Base-by-base conservation (phyloP, 805 yeast genomes). In the Metschnikowia borealis region DNA sequence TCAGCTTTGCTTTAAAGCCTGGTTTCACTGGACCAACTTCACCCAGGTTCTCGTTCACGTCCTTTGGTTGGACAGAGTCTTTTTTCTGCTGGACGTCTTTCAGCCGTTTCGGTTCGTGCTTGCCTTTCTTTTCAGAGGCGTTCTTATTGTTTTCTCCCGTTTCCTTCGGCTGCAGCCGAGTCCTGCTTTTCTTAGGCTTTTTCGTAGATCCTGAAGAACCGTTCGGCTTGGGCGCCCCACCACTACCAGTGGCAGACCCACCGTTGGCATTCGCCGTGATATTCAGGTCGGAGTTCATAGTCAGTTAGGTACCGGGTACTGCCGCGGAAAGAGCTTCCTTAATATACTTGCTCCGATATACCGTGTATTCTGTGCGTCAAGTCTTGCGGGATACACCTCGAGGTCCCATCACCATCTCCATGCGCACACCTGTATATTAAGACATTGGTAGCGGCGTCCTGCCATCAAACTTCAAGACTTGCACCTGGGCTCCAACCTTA, bases 351-450 rank as follows among this genome's bases (percentile, higher is more conserved):
- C 6, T 23, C 18, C 32, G 18, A 13, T 18, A 38, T 7, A 38
- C 29, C 18, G 32, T n/a, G 18, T 29, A 11, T 26, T 26, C 21
- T 39, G 34, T 39, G 43, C 34, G 43, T 26, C 20, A 8, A 26
- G 32, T 23, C 31, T 21, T 23, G 41, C 31, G 7, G 10, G 14
- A 21, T 23, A 21, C 32, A 23, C 41, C 41, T 23, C 31, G 18
- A 14, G 13, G 18, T 31, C n/a, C n/a, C 44, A 41, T 41, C 36
- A 32, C 20, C 34, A 42, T 42, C 45, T 20, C 29, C 18, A 42
- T 34, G 45, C 45, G 45, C 45, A 42, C 45, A 33, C 45, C 45
- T 42, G 45, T 33, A 42, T 33, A 42, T 20, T n/a, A 15, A 20
- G 33, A 21, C 45, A 21, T 42, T 5, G 31, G 45, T 11, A 20